A percentile compares a stretch with the other conserved stretches of the same genome.
These are phyloP conservation scores for Auriscalpium orientale DNA, from an alignment of 768 basidiomycete genomes.

Conservation along the genomic window DNA sequence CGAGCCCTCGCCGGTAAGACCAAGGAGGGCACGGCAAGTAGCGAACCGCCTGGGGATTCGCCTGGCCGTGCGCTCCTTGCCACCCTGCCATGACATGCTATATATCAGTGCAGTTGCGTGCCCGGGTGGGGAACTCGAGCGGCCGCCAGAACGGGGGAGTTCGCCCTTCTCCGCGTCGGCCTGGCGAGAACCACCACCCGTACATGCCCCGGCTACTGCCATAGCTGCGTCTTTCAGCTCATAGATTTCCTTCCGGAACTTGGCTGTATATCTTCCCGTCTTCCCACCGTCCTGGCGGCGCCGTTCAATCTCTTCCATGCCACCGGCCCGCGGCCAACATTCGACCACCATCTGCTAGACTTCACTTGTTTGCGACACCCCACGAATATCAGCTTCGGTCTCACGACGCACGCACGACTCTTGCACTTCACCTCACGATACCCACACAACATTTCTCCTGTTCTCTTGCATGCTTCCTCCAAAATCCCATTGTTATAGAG, in stretches of 20 bases:
- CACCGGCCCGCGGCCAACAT: too few species aligned
- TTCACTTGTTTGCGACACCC: too few species aligned
- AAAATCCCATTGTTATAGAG: too few species aligned
- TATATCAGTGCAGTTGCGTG: background rate
- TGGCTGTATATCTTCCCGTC: too few species aligned
- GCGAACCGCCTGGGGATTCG: background rate
- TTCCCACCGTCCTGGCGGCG: too few species aligned
- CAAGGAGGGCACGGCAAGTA: background rate
- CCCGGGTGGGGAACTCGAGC: background rate
- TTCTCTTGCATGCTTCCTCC: background rate
- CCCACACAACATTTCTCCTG: background rate
- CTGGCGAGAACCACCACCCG: too few species aligned
- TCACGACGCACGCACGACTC: background rate
- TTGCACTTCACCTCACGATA: background rate
- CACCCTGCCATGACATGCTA: background rate
- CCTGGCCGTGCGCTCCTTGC: background rate
- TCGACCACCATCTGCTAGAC: too few species aligned
- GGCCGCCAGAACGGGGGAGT: background rate
- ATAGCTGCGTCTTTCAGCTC: too few species aligned
- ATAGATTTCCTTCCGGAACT: too few species aligned
- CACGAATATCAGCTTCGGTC: background rate
- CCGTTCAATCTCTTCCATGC: too few species aligned
- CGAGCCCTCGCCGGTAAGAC: background rate
- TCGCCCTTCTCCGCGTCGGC: background rate
- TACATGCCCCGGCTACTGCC: too few species aligned